Base-by-base conservation (phyloP, 257 asterid species). In the Petrea volubilis region DNA sequence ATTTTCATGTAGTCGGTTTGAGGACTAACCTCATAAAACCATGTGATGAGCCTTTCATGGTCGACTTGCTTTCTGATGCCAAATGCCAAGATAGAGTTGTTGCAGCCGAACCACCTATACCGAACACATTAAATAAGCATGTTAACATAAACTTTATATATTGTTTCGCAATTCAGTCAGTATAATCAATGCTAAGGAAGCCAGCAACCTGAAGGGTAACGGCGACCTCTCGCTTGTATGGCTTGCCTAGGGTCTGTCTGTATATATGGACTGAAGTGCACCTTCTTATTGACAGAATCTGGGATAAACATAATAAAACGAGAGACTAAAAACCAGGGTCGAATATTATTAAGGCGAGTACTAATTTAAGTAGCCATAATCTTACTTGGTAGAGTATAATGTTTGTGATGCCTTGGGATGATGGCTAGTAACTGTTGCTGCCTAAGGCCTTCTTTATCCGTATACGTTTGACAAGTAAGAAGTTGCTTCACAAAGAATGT, bases 341-440 rank as follows among this genome's bases (percentile, higher is more conserved):
- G 29, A 64, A 50, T 59, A 53, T 65, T 31, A 55, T 56, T 8
- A 58, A 59, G 34, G 64, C 44, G 34, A 59, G 44, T 50, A 69
- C 67, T 55, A 28, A 8, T 7, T 15, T 46, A 58, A 63, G 18
- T 47, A 67, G 41, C 41, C 20, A 20, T 33, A 25, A 29, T 46
- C 88, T 49, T 90, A 95, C 99, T 92, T 41, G 99, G 99, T 80
- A 95, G 82, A 55, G 82, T 79, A 56, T 95, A 95, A 81, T 88
- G 99, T 66, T 95, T 95, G 90, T 95, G 98, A 80, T 95, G 97
- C 87, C 87, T 95, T 56, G 99, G 99, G 77, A 88, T 87, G 83
- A 88, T 77, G n/a, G 96, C 86, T 70, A 92, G 71, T 67, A 92
- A 79, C 81, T 90, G 96, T 78, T 92, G 99, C 85, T 95, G 98